phyloP scores from a whole-genome alignment of 768 basidiomycete genomes.

The Boletellus sp. region DNA sequence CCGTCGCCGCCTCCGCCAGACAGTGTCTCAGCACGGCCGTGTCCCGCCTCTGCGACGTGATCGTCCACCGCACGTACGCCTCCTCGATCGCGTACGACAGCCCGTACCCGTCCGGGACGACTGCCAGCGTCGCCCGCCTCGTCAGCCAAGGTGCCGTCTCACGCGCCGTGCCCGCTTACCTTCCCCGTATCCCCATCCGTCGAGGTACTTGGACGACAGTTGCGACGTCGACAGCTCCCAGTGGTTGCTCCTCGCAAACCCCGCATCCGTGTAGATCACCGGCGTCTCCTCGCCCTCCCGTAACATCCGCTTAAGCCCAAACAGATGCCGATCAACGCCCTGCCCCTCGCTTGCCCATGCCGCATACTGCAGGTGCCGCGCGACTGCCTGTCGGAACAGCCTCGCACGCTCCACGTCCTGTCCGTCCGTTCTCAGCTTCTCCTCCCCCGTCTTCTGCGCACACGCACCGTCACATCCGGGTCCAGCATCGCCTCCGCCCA shows the following conservation, averaged over 20 bases:
- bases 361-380: conserved; percentile 84
- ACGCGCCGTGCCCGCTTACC: conserved; percentile 40
- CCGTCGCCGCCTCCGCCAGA: conserved; percentile 76
- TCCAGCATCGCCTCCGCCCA: conserved; percentile 91
- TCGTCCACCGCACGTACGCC: conserved; percentile 83
- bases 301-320: conserved; percentile 84
- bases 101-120: conserved; percentile 90
- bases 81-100: conserved; percentile 87
- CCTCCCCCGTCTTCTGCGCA: no score
- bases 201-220: conserved; percentile 73
- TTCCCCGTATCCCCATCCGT: conserved; percentile 98
- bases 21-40: conserved; percentile 61
- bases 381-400: conserved; percentile 72
- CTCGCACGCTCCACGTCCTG: conserved; percentile 56
- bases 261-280: conserved; percentile 68
- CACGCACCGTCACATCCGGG: conserved; percentile 43
- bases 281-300: conserved; percentile 70
- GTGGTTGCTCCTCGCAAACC: conserved; percentile 66
- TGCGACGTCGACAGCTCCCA: conserved; percentile 96
- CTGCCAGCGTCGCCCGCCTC: conserved; percentile 33
- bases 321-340: conserved; percentile 94
- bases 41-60: conserved; percentile 64
- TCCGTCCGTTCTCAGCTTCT: conserved; percentile 2
- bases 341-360: conserved; percentile 91
- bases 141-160: conserved; percentile 8